Base-by-base conservation (phyloP, 2,329 filamentous ascomycete genomes). In the Trichophyton mentagrophytes region DNA sequence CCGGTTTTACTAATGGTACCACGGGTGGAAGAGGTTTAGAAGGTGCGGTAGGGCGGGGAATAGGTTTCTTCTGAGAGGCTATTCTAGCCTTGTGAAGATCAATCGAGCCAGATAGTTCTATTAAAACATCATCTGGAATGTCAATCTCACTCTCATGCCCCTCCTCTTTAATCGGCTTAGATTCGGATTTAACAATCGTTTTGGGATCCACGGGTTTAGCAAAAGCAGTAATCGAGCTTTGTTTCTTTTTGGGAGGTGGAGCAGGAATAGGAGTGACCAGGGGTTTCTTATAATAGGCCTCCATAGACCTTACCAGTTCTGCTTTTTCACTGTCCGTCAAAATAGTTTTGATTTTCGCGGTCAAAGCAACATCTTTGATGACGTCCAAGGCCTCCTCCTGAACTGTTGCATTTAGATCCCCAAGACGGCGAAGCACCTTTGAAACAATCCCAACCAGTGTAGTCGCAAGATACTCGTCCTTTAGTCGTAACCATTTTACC, bases 401-500 rank as follows among this genome's bases (percentile, higher is more conserved):
- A 33, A 96, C 82, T 20, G 72, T 84, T 66, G 96, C 84, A 59
- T 83, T 80, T 57, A 89, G 86, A 65, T 91, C 86, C 46, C 85
- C 84, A n/a, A 99, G 78, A 22, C 90, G 86, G 13, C 83, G 82
- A 40, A 99, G 80, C 62, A 99, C 85, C 71, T 95, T 95, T 67
- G 85, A 84, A 36, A 96, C 83, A 30, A 97, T 82, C 30, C 85
- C 85, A 57, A 95, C 89, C 13, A 92, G 86, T 44, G 89, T 89
- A 62, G 82, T 85, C 40, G 93, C 86, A 6, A 99, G 81, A 73
- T 90, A 96, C 60, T 85, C 81, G 71, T 99, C 93, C 64, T 92
- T 87, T 3, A 99, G 80, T 61, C 93, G 85, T 60, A 99, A 82
- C 90, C 95, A 96, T 70, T 87, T 89, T 42, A 87, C 86, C 74